phyloP scores from a whole-genome alignment of 768 basidiomycete genomes.

The Leccinum aurantiacum region DNA sequence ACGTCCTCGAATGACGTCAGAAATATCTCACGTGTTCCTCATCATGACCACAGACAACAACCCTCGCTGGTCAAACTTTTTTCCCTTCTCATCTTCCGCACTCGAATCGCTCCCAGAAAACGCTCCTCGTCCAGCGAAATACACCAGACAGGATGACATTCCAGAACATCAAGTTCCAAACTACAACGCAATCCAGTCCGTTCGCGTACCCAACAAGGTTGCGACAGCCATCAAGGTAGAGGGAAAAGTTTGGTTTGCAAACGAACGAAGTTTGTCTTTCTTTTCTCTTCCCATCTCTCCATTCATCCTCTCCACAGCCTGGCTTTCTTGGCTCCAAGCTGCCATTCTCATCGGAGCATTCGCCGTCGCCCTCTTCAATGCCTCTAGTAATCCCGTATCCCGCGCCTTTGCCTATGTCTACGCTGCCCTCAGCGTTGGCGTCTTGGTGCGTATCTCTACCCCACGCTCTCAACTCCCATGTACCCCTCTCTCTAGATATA shows the following conservation, averaged over 20 bases:
- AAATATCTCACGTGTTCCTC: slow-evolving; percentile 6
- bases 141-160: slow-evolving; percentile 72
- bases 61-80: slow-evolving; percentile 51
- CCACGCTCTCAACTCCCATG: background rate
- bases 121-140: slow-evolving; percentile 40
- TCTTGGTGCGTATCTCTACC: slow-evolving; percentile 45
- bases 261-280: slow-evolving; percentile 72
- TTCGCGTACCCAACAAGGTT: slow-evolving; percentile 81
- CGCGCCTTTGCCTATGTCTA: slow-evolving; percentile 81
- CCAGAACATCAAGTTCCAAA: slow-evolving; percentile 50
- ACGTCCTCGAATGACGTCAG: slow-evolving; percentile 34
- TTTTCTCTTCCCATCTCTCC: background rate
- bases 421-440: slow-evolving; percentile 71
- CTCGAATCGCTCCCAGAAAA: slow-evolving; percentile 48
- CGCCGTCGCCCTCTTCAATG: slow-evolving; percentile 85
- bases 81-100: slow-evolving; percentile 72
- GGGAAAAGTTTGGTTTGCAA: slow-evolving; percentile 97
- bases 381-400: slow-evolving; percentile 62
- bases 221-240: slow-evolving; percentile 84
- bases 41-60: slow-evolving; percentile 13
- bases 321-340: slow-evolving; percentile 90
- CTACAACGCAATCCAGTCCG: slow-evolving; percentile 71
- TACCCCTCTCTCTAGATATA: slow-evolving; percentile 56
- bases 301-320: slow-evolving; percentile 51
- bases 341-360: slow-evolving; percentile 83